A percentile compares a stretch with the other conserved stretches of the same genome.
These are phyloP conservation scores for Sanghuangporus weigelae DNA, from an alignment of 1,284 basidiomycete species.

Conservation along the genomic window DNA sequence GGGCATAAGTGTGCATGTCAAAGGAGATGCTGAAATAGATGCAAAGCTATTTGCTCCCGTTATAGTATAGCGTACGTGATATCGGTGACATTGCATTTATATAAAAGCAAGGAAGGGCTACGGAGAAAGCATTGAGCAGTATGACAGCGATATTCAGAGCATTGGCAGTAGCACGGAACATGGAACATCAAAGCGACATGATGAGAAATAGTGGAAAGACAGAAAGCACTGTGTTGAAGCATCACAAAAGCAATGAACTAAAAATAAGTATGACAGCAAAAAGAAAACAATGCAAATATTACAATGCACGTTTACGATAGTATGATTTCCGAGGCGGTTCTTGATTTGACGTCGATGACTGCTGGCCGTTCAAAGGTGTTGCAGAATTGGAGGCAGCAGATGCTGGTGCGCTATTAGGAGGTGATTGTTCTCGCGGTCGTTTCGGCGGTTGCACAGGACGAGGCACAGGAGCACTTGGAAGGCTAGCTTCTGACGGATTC, in stretches of 20 bases:
- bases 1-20: conserved; percentile 57
- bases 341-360: not conserved
- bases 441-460: not conserved
- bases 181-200: not conserved
- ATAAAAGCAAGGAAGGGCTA: not conserved
- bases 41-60: conserved; percentile 11
- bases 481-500: no score
- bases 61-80: conserved; percentile 1
- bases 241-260: not conserved
- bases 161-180: not conserved
- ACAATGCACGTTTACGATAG: not conserved
- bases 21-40: conserved; percentile 14
- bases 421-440: not conserved
- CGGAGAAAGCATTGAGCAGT: not conserved
- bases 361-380: not conserved
- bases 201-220: not conserved
- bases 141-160: not conserved
- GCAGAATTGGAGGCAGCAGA: not conserved
- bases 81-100: not conserved
- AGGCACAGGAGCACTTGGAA: not conserved
- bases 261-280: not conserved
- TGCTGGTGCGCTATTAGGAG: not conserved
- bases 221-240: not conserved
- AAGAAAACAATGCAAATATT: not conserved
- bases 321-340: not conserved